Percentiles rank a stretch among this genome's conserved stretches.
Evolutionary conservation across 1,284 basidiomycete species (phyloP).

Genomic region (Trichosporon inkin): DNA sequence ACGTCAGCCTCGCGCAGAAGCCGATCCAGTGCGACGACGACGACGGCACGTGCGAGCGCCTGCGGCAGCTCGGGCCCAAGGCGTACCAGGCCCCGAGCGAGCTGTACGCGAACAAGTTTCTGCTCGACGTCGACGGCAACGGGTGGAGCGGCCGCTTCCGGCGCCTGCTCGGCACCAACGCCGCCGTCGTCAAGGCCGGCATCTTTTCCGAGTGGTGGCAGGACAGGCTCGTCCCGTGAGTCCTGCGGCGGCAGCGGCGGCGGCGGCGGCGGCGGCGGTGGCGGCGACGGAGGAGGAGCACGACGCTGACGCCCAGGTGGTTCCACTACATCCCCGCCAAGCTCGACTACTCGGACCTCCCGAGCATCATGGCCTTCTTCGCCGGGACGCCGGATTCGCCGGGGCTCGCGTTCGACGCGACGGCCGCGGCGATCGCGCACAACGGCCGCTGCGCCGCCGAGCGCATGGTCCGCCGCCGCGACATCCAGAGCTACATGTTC

Average conservation of each 20-base stretch:
- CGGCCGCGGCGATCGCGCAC: constrained; percentile 44
- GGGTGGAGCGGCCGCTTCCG: constrained; percentile 50
- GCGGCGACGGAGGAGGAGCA: too few species aligned
- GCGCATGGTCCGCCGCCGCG: constrained; percentile 47
- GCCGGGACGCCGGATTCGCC: constrained; percentile 42
- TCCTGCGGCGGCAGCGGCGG: too few species aligned
- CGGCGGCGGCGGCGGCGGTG: too few species aligned
- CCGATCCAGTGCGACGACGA: constrained; percentile 40
- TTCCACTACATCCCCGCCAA: constrained; percentile 49
- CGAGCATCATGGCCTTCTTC: constrained; percentile 48
- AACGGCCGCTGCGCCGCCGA: constrained; percentile 50
- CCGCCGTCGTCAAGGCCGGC: constrained; percentile 52
- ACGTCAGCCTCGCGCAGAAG: constrained; percentile 44
- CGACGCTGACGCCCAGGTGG: constrained; percentile 31
- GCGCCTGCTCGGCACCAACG: constrained; percentile 51
- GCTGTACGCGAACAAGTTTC: constrained; percentile 16
- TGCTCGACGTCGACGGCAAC: constrained; percentile 50
- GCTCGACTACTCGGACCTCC: constrained; percentile 47
- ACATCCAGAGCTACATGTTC: constrained; percentile 52
- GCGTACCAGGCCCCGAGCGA: constrained; percentile 24
- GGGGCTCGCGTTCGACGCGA: constrained; percentile 46
- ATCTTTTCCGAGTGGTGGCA: constrained; percentile 50
- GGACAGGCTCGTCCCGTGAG: constrained; percentile 48
- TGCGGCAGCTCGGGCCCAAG: constrained; percentile 43
- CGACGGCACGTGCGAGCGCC: constrained; percentile 50